Percentiles rank a stretch among this genome's conserved stretches.
Conservation (phyloP, 441 rosid genomes). For the Daphne laureola region DNA sequence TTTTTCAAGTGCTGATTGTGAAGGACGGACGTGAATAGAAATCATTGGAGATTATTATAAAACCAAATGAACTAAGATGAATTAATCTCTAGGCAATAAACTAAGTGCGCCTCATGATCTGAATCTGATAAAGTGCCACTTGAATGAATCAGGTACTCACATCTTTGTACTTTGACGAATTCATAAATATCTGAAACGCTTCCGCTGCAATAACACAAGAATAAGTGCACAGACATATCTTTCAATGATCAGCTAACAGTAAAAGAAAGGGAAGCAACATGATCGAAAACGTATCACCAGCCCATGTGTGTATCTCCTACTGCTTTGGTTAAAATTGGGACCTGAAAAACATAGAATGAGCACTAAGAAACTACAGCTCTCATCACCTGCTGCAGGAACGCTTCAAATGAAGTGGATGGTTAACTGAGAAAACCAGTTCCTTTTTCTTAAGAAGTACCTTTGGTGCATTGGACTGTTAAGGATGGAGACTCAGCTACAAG, state of each 20-base stretch:
- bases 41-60: too few species aligned
- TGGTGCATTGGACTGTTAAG: constrained; percentile 70
- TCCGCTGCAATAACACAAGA: constrained; percentile 47
- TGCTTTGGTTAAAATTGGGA: constrained; percentile 53
- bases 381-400: too few species aligned
- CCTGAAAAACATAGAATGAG: constrained; percentile 29
- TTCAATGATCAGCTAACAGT: constrained; percentile 10
- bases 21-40: too few species aligned
- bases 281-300: constrained; percentile 69
- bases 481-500: constrained; percentile 54
- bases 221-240: constrained; percentile 15
- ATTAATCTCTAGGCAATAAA: too few species aligned
- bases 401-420: not conserved
- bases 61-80: too few species aligned
- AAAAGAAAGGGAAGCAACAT: constrained; percentile 28
- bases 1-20: too few species aligned
- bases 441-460: constrained; percentile 36
- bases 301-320: constrained; percentile 64
- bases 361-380: too few species aligned
- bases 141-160: constrained; percentile 31
- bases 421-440: constrained; percentile 1
- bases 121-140: too few species aligned
- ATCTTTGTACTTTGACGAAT: constrained; percentile 55
- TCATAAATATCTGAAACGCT: constrained; percentile 60
- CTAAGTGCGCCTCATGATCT: too few species aligned